These are phyloP conservation scores for Mortierella sp. DNA, from an alignment of 371 early-diverging fungal genomes.

Conservation along the genomic window DNA sequence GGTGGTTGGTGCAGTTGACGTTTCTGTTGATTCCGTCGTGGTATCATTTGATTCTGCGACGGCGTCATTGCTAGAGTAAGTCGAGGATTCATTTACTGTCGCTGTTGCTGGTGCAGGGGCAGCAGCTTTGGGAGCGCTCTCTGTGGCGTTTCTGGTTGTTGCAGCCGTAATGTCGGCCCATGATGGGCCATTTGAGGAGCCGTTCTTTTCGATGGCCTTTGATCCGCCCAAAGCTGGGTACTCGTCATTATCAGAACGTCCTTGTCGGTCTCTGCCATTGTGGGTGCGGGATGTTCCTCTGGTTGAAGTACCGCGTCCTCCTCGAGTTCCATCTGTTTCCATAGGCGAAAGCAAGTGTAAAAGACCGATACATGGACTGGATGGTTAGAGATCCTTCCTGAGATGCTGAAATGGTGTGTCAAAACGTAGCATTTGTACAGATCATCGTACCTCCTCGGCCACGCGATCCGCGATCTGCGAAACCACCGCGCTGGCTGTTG, in stretches of 20 bases:
- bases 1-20: constrained; percentile 9
- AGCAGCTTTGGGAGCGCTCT: background rate
- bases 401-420: no score
- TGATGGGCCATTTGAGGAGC: constrained; percentile 11
- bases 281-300: constrained; percentile 46
- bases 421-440: no score
- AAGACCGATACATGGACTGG: background rate
- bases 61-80: constrained; percentile 3
- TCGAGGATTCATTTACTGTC: constrained; percentile 8
- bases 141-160: background rate
- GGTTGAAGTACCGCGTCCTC: constrained; percentile 63
- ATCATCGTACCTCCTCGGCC: constrained; percentile 47
- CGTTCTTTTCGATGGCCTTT: constrained; percentile 12
- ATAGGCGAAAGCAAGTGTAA: background rate
- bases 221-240: constrained; percentile 18
- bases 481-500: constrained; percentile 45
- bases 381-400: no score
- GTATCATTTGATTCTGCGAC: constrained; percentile 1
- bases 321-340: constrained; percentile 50
- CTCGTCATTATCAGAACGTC: constrained; percentile 18
- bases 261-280: constrained; percentile 30
- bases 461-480: constrained; percentile 54
- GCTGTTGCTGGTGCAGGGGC: constrained; percentile 2
- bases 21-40: constrained; percentile 32
- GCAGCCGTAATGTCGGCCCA: constrained; percentile 45